Percentiles rank a stretch among this genome's conserved stretches.
Conservation (phyloP, 169 alveolate genomes). For the Ichthyophthirius multifiliis region DNA sequence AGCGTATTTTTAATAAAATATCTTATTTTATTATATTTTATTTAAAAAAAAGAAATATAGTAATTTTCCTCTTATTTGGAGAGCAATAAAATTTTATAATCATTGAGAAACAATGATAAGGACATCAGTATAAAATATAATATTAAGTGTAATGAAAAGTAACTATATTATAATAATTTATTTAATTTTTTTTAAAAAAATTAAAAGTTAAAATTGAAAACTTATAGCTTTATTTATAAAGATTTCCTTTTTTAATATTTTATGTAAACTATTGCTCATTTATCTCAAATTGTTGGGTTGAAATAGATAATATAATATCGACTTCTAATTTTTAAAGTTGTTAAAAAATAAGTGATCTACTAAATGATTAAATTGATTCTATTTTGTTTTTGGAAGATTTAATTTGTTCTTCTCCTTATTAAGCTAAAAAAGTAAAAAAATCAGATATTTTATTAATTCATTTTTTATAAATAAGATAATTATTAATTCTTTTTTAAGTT, state of each 20-base stretch:
- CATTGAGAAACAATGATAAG: conserved; percentile 56
- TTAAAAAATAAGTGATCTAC: neutral
- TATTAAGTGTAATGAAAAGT: conserved; percentile 27
- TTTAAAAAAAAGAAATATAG: conserved; percentile 50
- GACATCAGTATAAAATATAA: conserved; percentile 41
- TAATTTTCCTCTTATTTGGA: conserved; percentile 53
- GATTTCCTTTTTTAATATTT: neutral
- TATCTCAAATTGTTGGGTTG: neutral
- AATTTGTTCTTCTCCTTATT: neutral
- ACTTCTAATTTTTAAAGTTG: neutral
- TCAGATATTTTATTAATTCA: neutral
- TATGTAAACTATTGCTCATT: conserved; percentile 1
- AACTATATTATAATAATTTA: neutral
- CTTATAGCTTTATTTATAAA: neutral
- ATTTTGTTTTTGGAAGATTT: neutral
- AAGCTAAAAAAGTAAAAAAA: neutral
- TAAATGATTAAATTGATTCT: neutral
- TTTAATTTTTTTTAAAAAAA: neutral
- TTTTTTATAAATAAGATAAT: neutral
- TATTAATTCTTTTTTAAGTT: neutral
- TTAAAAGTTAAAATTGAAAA: neutral
- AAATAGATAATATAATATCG: neutral
- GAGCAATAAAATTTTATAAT: conserved; percentile 50
- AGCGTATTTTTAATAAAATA: neutral
- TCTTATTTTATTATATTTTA: neutral